These are phyloP conservation scores for Primulina tabacum DNA, from an alignment of 257 asterid genomes.

Conservation along the genomic window DNA sequence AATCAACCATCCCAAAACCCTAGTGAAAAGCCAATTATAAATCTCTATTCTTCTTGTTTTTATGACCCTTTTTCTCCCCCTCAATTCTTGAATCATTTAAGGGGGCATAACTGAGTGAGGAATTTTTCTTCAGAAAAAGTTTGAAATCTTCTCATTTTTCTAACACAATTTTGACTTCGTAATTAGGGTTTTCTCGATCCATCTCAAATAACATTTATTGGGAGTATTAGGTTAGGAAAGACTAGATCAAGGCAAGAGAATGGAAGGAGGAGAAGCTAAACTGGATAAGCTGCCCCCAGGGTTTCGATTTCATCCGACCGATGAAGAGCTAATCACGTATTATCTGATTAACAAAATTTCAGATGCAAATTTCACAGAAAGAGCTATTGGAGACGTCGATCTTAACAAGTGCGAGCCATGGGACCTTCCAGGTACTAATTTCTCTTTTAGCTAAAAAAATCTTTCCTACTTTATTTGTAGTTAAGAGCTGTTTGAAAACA, in stretches of 20 bases:
- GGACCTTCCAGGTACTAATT: conserved; percentile 82
- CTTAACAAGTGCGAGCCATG: conserved; percentile 95
- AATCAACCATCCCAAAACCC: not conserved
- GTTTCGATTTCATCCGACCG: conserved; percentile 82
- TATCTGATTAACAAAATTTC: conserved; percentile 73
- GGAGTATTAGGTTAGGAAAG: conserved; percentile 28
- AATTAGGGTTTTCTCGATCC: conserved; percentile 36
- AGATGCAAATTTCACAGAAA: conserved; percentile 63
- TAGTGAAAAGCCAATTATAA: not conserved
- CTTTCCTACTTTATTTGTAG: not conserved
- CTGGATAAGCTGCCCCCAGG: conserved; percentile 80
- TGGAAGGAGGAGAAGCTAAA: conserved; percentile 56
- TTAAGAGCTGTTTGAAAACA: not conserved
- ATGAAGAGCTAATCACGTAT: conserved; percentile 82
- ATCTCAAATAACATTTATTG: conserved; percentile 20
- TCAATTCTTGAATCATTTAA: conserved; percentile 12
- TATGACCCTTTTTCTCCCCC: not conserved
- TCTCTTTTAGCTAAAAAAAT: not conserved
- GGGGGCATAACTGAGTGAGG: not conserved
- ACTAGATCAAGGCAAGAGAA: conserved; percentile 16
- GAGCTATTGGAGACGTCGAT: conserved; percentile 89
- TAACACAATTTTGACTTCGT: conserved; percentile 11
- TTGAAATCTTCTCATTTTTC: conserved; percentile 4
- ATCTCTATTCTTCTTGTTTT: not conserved
- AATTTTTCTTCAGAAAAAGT: not conserved